Evolutionary conservation across 176 grass and related monocot species (phyloP).

Genomic region (Carex scoparia): DNA sequence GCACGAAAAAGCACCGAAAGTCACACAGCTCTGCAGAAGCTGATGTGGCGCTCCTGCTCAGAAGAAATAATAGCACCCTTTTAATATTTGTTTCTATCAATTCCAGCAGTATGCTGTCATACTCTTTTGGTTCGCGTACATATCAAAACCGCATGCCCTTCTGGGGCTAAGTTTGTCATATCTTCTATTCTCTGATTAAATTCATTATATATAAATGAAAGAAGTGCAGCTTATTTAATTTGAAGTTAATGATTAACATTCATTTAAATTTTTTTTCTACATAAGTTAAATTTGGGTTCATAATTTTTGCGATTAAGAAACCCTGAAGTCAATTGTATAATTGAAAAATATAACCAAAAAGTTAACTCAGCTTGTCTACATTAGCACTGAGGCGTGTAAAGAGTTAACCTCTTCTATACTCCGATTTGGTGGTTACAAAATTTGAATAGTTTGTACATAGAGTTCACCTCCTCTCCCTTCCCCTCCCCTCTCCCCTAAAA

Average conservation of each 20-base stretch:
- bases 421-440: too few species aligned
- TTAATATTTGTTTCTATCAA: background rate
- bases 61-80: background rate
- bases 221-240: background rate
- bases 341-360: background rate
- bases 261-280: background rate
- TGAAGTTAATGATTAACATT: background rate
- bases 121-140: background rate
- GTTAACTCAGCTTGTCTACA: background rate
- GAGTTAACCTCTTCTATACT: too few species aligned
- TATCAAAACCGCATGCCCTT: background rate
- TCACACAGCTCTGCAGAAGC: constrained; percentile 66
- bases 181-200: background rate
- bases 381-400: background rate
- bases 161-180: background rate
- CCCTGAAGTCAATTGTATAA: background rate
- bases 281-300: background rate
- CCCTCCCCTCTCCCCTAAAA: too few species aligned
- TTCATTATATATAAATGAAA: background rate
- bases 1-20: constrained; percentile 88
- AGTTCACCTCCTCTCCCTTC: too few species aligned
- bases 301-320: background rate
- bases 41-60: constrained; percentile 56
- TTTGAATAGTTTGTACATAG: too few species aligned
- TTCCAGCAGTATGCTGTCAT: background rate